Conservation (phyloP, 306 rosid genomes). For the Amphicarpaea edgeworthii region DNA sequence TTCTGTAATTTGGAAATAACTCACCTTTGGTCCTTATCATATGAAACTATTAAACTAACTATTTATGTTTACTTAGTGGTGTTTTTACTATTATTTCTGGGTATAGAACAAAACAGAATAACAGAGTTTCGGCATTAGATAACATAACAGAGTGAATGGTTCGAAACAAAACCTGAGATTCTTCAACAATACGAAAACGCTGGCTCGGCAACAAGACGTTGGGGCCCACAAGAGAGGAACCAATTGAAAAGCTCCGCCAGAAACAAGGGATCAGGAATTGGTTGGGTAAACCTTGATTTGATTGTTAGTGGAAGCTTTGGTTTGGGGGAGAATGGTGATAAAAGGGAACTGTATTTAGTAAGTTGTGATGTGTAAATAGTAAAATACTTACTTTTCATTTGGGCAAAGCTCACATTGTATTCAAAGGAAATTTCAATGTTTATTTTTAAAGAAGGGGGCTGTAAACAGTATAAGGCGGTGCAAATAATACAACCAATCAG, state of each 20-base stretch:
- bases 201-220: too few species aligned
- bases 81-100: not conserved
- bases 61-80: not conserved
- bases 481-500: too few species aligned
- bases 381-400: too few species aligned
- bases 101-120: not conserved
- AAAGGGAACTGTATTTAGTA: too few species aligned
- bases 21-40: not conserved
- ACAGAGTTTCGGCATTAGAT: too few species aligned
- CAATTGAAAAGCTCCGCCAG: too few species aligned
- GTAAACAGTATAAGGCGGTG: too few species aligned
- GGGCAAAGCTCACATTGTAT: too few species aligned
- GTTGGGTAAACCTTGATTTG: not conserved
- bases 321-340: not conserved
- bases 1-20: too few species aligned
- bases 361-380: not conserved
- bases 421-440: too few species aligned
- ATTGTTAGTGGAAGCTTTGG: not conserved
- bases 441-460: too few species aligned
- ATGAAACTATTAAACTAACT: not conserved
- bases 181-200: not conserved
- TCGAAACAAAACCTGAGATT: not conserved
- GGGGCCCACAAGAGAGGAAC: too few species aligned
- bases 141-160: not conserved
- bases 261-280: not conserved